phyloP scores from a whole-genome alignment of 257 asterid species.

The Nicotiana undulata region DNA sequence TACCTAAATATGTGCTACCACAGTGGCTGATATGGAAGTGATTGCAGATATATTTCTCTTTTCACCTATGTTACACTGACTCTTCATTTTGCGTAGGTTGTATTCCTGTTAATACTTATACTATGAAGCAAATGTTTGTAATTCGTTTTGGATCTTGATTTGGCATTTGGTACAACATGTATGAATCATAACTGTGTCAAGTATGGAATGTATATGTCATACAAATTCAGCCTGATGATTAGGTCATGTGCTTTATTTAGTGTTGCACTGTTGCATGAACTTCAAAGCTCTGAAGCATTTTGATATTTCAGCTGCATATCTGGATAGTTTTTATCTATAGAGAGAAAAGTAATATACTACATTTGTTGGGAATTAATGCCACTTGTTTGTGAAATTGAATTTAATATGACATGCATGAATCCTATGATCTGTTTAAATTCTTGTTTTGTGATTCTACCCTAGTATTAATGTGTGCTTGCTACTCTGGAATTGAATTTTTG shows the following conservation, averaged over 20 bases:
- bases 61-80: background rate
- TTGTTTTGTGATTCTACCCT: background rate
- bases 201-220: background rate
- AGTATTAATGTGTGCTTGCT: background rate
- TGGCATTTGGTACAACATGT: background rate
- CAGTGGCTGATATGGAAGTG: background rate
- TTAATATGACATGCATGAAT: background rate
- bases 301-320: background rate
- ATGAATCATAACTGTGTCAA: background rate
- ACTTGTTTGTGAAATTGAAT: background rate
- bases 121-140: background rate
- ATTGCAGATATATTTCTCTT: background rate
- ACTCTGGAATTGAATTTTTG: background rate
- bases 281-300: background rate
- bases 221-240: background rate
- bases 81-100: background rate
- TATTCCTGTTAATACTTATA: background rate
- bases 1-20: conserved; percentile 25
- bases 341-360: background rate
- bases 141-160: background rate
- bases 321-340: background rate
- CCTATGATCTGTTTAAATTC: background rate
- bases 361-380: background rate
- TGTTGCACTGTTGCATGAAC: background rate
- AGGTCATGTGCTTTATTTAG: background rate